Conservation (phyloP, 805 yeast species). For the Pichia ethanolica region DNA sequence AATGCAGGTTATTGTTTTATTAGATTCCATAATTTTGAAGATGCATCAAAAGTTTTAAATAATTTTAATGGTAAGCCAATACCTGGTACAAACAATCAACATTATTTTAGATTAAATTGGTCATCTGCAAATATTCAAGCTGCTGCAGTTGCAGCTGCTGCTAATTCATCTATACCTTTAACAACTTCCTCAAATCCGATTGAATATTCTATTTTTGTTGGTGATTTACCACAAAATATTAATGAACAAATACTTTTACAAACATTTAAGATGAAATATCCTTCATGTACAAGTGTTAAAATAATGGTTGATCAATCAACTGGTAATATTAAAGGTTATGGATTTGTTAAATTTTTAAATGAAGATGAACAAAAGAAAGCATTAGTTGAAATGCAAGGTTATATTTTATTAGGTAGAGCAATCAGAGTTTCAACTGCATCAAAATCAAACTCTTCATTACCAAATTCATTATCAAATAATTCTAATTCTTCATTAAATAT, state of each 20-base stretch:
- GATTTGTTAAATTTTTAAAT: constrained; percentile 72
- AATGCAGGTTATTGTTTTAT: constrained; percentile 79
- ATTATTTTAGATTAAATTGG: constrained; percentile 68
- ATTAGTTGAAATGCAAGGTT: constrained; percentile 75
- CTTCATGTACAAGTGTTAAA: constrained; percentile 69
- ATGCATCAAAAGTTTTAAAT: constrained; percentile 58
- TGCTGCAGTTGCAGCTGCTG: constrained; percentile 15
- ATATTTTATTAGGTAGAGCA: constrained; percentile 61
- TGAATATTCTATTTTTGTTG: constrained; percentile 74
- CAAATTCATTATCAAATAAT: not conserved
- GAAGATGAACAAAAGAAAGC: constrained; percentile 67
- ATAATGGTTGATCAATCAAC: constrained; percentile 70
- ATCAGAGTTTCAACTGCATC: constrained; percentile 71
- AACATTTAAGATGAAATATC: constrained; percentile 59
- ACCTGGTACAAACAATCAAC: constrained; percentile 52
- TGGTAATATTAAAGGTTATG: constrained; percentile 74
- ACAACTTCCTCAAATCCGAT: constrained; percentile 7
- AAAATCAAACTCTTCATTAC: constrained; percentile 17
- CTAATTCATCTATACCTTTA: constrained; percentile 9
- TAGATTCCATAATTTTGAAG: constrained; percentile 53
- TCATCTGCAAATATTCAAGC: constrained; percentile 40
- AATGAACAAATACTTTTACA: constrained; percentile 60
- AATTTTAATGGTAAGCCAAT: constrained; percentile 59
- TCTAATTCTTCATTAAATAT: not conserved
- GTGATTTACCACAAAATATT: constrained; percentile 71